Conservation (phyloP, 1,284 basidiomycete genomes). For the Cryptococcus sp. region DNA sequence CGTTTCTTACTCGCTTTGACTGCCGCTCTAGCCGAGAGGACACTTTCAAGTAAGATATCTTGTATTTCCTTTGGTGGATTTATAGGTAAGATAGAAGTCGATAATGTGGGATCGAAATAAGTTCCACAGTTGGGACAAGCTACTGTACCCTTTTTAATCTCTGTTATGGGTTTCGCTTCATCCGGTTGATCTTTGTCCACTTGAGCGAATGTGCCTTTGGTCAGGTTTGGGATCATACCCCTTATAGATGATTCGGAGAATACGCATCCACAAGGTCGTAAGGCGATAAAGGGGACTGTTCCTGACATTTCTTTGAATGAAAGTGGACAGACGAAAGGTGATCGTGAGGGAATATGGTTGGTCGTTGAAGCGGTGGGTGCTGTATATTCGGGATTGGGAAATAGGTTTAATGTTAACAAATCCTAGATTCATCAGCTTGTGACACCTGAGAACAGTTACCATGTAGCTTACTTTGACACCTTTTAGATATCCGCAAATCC, state of each 20-base stretch:
- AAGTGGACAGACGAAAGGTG: slow-evolving; percentile 80
- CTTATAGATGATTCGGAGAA: slow-evolving; percentile 40
- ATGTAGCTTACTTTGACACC: slow-evolving; percentile 68
- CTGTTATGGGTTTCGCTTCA: slow-evolving; percentile 15
- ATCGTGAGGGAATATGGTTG: slow-evolving; percentile 50
- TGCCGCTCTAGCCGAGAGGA: slow-evolving; percentile 33
- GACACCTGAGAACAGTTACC: not conserved
- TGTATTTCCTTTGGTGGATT: slow-evolving; percentile 41
- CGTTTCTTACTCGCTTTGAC: slow-evolving; percentile 40
- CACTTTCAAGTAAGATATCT: slow-evolving; percentile 36
- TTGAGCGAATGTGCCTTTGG: slow-evolving; percentile 15
- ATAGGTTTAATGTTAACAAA: slow-evolving; percentile 72
- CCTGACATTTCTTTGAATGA: slow-evolving; percentile 92
- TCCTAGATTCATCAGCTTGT: slow-evolving; percentile 56
- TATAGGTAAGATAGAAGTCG: slow-evolving; percentile 31
- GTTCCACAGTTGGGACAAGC: slow-evolving; percentile 46
- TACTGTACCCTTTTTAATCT: slow-evolving; percentile 6
- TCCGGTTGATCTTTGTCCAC: slow-evolving; percentile 14
- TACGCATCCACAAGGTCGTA: slow-evolving; percentile 79
- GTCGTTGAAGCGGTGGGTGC: slow-evolving; percentile 34
- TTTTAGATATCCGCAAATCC: slow-evolving; percentile 80
- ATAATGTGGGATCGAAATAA: slow-evolving; percentile 31
- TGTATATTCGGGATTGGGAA: slow-evolving; percentile 59
- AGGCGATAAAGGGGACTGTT: slow-evolving; percentile 76
- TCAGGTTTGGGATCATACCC: slow-evolving; percentile 36